Base-by-base conservation (phyloP, 768 basidiomycete genomes). In the Sistotremastrum niveocremeum region DNA sequence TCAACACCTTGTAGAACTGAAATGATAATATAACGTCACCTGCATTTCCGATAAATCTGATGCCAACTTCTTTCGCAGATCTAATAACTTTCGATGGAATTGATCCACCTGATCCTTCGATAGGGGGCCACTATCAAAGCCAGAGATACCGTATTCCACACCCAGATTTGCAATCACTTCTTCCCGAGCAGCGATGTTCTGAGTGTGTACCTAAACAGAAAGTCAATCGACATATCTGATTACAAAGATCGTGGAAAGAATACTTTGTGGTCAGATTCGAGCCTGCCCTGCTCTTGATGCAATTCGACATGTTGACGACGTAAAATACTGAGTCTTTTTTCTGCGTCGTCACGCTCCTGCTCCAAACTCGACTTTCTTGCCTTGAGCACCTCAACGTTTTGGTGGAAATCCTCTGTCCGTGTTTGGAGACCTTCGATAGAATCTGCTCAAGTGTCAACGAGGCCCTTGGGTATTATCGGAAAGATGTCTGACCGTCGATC, bases 221-320 rank as follows among this genome's bases (percentile, higher is more conserved):
- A 39, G 34, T 41, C 4, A 49, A 46, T 37, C 7, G 6, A 44
- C 34, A 5, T 2, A 5, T 44, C 31, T 5, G 1, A 46, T 9
- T 44, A 11, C 20, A 20, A 31, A 47, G 8, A 45, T 36, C 34
- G 35, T 1, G 10, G 47, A 48, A 10, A 20, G n/a, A 43, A 7
- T 49, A 81, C 89, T 64, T 85, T 78, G 37, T 80, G 77, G 57
- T 90, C 80, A 0, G 81, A 85, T 28, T 67, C 66, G 9, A 91
- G 65, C 11, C 75, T 70, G 12, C 87, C 93, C 34, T 81, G 77
- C 36, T 73, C 34, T 30, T 66, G 39, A 68, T 72, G 28, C 79
- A 81, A 66, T 10, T 72, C 65, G 9, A 73, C 72, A 51, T 84
- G 80, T 11, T 67, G 57, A 37, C 67, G 62, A 5, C 78, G 72